A percentile compares a stretch with the other conserved stretches of the same genome.
These are phyloP conservation scores for Aspergillus avenaceus DNA, from an alignment of 495 filamentous ascomycete genomes.

Conservation along the genomic window DNA sequence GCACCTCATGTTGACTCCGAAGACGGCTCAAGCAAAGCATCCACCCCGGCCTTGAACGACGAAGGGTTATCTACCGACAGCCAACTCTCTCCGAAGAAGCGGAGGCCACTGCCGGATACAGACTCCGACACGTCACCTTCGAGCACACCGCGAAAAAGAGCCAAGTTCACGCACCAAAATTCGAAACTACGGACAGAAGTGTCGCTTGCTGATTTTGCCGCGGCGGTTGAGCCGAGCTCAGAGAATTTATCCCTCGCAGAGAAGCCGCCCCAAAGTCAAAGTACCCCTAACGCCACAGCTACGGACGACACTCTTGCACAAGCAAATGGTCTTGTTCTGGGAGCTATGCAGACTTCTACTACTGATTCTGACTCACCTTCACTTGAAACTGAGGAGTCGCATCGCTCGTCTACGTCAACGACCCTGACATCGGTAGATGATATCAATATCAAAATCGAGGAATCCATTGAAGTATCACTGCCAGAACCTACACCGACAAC, in stretches of 20 bases:
- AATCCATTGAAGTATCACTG: slow-evolving; percentile 7
- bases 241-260: slow-evolving; percentile 1
- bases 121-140: slow-evolving; percentile 31
- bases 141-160: slow-evolving; percentile 33
- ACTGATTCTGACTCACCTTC: slow-evolving; percentile 30
- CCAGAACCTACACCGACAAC: slow-evolving; percentile 6
- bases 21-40: slow-evolving; percentile 25
- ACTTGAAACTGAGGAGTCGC: slow-evolving; percentile 29
- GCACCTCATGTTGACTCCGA: slow-evolving; percentile 40
- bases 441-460: slow-evolving; percentile 26
- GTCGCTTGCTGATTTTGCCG: slow-evolving; percentile 25
- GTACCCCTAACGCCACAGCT: slow-evolving; percentile 12
- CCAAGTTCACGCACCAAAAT: slow-evolving; percentile 33
- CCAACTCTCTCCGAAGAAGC: slow-evolving; percentile 32
- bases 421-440: slow-evolving; percentile 36
- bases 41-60: slow-evolving; percentile 31
- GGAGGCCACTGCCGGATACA: slow-evolving; percentile 33
- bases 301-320: neutral
- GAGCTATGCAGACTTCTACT: slow-evolving; percentile 2
- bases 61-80: slow-evolving; percentile 19
- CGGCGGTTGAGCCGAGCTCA: slow-evolving; percentile 13
- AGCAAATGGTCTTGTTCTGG: slow-evolving; percentile 1
- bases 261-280: no score
- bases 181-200: slow-evolving; percentile 42
- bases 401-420: slow-evolving; percentile 35